phyloP scores from a whole-genome alignment of 345 rosid species.

The Cardiospermum halicacabum region DNA sequence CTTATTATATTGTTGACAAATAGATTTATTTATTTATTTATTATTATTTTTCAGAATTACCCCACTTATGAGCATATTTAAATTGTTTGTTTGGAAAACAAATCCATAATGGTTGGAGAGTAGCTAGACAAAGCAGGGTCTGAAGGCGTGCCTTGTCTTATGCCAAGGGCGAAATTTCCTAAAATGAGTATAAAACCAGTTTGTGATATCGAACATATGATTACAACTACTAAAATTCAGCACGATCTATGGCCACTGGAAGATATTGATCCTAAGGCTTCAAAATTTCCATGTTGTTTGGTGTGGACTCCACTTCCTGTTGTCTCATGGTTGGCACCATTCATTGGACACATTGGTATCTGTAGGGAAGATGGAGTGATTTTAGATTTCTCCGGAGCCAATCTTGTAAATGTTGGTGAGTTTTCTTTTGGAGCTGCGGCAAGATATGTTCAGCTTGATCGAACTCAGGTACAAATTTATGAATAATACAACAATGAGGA shows the following conservation, averaged over 20 bases:
- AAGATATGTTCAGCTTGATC: constrained; percentile 74
- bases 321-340: constrained; percentile 96
- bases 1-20: neutral
- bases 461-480: constrained; percentile 89
- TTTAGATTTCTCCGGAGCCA: constrained; percentile 73
- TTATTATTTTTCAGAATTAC: constrained; percentile 15
- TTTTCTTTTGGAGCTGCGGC: constrained; percentile 83
- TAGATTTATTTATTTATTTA: neutral
- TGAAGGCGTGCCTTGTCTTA: constrained; percentile 15
- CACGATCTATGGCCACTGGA: constrained; percentile 79
- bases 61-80: constrained; percentile 2
- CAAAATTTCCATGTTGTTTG: constrained; percentile 85
- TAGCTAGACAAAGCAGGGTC: constrained; percentile 26
- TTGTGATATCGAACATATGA: constrained; percentile 42
- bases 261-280: constrained; percentile 61
- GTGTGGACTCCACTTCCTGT: constrained; percentile 96
- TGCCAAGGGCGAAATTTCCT: constrained; percentile 36
- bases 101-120: constrained; percentile 20
- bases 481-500: too few relatives aligned
- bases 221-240: constrained; percentile 28
- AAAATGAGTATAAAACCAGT: constrained; percentile 36
- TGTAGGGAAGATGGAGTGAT: constrained; percentile 86
- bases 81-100: constrained; percentile 9
- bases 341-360: constrained; percentile 93
- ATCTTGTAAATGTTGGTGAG: constrained; percentile 58